Evolutionary conservation across 2,329 filamentous ascomycete genomes (phyloP).

Genomic region (Paecilomyces fulvus): DNA sequence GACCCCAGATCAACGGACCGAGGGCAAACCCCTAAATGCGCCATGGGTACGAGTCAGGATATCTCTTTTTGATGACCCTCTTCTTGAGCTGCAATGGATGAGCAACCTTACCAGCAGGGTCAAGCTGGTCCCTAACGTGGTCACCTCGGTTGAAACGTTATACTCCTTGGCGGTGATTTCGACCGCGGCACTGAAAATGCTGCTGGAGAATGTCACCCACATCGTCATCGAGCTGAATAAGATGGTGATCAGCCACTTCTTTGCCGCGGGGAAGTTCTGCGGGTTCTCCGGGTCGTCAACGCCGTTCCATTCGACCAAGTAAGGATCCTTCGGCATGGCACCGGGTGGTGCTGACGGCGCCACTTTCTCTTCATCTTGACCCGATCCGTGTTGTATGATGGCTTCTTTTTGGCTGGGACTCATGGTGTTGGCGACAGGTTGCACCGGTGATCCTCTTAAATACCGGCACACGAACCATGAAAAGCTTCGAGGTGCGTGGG

Average conservation of each 20-base stretch:
- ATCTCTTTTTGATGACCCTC: background rate
- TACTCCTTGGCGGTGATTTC: constrained; percentile 34
- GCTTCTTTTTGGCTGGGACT: no score
- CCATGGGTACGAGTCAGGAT: background rate
- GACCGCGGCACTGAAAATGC: constrained; percentile 39
- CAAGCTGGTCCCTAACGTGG: constrained; percentile 42
- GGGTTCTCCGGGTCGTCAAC: constrained; percentile 21
- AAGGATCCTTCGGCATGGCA: constrained; percentile 13
- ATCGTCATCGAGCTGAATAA: constrained; percentile 37
- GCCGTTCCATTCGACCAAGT: constrained; percentile 22
- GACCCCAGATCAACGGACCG: constrained; percentile 35
- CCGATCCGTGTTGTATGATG: no score
- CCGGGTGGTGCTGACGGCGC: no score
- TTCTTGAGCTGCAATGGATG: constrained; percentile 3
- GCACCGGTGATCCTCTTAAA: no score
- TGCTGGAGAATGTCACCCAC: constrained; percentile 40
- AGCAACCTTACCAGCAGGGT: constrained; percentile 34
- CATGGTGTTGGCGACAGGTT: no score
- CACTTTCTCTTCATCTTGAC: no score
- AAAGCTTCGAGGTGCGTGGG: no score
- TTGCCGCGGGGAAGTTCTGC: constrained; percentile 14
- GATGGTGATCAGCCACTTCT: constrained; percentile 37
- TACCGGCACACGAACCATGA: no score
- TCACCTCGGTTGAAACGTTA: constrained; percentile 40
- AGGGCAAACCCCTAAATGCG: constrained; percentile 25